Evolutionary conservation across 176 grass and related monocot species (phyloP).

Genomic region (Olyra latifolia): DNA sequence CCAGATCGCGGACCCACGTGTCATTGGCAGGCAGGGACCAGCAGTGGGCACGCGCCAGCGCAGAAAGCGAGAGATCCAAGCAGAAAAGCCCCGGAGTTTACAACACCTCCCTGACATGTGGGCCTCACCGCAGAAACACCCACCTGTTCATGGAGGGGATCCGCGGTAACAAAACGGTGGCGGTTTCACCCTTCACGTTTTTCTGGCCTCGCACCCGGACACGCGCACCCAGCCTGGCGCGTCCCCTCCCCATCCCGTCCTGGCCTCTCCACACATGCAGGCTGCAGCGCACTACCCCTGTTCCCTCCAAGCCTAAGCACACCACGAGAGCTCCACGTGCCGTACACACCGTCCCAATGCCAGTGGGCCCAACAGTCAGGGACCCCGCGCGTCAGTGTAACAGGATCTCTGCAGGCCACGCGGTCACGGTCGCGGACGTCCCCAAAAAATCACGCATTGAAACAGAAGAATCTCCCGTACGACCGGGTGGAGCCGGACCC

Average conservation of each 20-base stretch:
- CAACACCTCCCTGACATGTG: background rate
- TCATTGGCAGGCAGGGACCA: background rate
- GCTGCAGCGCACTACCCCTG: background rate
- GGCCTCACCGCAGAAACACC: background rate
- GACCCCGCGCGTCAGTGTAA: background rate
- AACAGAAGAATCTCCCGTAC: background rate
- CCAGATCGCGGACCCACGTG: background rate
- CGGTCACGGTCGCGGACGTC: background rate
- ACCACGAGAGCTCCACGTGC: background rate
- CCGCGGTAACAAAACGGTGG: too few species aligned
- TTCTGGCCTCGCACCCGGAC: background rate
- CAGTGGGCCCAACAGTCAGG: background rate
- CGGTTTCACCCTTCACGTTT: too few species aligned
- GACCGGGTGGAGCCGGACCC: background rate
- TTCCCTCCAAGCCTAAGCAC: too few species aligned
- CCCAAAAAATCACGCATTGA: background rate
- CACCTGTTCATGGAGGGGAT: too few species aligned
- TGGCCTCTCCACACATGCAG: slow-evolving; percentile 5
- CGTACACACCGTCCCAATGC: background rate
- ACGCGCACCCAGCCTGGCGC: background rate
- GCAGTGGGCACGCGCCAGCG: background rate
- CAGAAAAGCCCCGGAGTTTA: too few species aligned
- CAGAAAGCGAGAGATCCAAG: background rate
- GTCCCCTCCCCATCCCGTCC: background rate
- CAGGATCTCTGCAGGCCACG: too few species aligned